phyloP scores from a whole-genome alignment of 352 stramenopile genomes.

The Phytophthora boehmeriae region DNA sequence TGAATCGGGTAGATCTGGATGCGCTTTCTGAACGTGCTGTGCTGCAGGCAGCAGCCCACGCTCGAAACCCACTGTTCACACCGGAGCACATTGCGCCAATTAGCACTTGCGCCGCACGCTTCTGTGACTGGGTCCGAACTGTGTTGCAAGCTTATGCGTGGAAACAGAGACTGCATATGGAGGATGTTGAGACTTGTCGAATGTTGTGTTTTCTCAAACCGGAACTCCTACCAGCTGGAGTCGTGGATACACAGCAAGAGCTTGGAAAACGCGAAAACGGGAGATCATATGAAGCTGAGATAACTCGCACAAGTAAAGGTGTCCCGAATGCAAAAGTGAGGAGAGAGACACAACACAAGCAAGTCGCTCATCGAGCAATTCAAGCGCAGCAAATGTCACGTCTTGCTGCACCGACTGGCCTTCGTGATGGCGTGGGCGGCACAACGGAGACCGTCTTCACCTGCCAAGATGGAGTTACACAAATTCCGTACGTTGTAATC shows the following conservation, averaged over 20 bases:
- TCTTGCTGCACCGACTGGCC: constrained; percentile 50
- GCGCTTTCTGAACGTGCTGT: constrained; percentile 38
- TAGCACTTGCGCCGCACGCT: constrained; percentile 84
- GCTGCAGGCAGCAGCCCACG: constrained; percentile 48
- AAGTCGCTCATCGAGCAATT: constrained; percentile 52
- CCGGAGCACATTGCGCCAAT: constrained; percentile 72
- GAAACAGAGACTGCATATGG: constrained; percentile 47
- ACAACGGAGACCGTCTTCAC: constrained; percentile 54
- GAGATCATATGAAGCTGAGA: constrained; percentile 1
- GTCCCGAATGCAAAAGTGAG: constrained; percentile 12
- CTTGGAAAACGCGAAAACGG: background rate
- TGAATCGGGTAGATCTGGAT: constrained; percentile 56
- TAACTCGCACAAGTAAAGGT: constrained; percentile 6
- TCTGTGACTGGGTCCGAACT: constrained; percentile 89
- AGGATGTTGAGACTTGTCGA: constrained; percentile 44
- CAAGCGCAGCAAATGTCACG: constrained; percentile 83
- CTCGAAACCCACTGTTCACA: constrained; percentile 73
- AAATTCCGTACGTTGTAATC: constrained; percentile 83
- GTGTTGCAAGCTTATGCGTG: constrained; percentile 75
- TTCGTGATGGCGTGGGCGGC: constrained; percentile 38
- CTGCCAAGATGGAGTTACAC: constrained; percentile 77
- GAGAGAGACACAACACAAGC: constrained; percentile 25
- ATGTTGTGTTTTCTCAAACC: constrained; percentile 60
- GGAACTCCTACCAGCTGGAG: constrained; percentile 42
- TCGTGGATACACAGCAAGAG: constrained; percentile 21